phyloP scores from a whole-genome alignment of 1,284 basidiomycete species.

The Cutaneotrichosporon dermatis region DNA sequence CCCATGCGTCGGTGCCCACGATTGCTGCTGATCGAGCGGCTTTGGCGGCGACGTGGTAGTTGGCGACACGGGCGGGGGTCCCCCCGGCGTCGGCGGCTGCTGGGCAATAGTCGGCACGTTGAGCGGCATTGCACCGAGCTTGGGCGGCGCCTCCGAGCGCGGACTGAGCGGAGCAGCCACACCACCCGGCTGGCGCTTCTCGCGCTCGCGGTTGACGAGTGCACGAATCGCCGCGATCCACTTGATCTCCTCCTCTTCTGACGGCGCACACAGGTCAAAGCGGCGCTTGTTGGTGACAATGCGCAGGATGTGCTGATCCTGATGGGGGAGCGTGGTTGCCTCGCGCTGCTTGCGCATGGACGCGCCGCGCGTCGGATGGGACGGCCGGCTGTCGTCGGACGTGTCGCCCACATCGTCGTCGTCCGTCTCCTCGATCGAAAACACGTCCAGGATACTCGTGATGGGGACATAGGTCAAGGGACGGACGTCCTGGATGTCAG shows the following conservation, averaged over 20 bases:
- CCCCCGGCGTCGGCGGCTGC: conserved; percentile 37
- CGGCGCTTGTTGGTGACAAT: conserved; percentile 92
- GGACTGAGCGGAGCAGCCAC: no score
- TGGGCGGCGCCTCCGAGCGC: no score
- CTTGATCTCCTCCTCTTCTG: conserved; percentile 96
- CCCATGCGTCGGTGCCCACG: conserved; percentile 25
- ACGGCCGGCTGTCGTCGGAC: conserved; percentile 1
- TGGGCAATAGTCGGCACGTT: conserved; percentile 32
- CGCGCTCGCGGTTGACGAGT: conserved; percentile 57
- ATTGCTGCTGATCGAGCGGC: not conserved
- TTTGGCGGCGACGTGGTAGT: not conserved
- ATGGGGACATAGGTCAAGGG: conserved; percentile 81
- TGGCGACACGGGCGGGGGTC: not conserved
- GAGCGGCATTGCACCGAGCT: no score
- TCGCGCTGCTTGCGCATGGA: conserved; percentile 4
- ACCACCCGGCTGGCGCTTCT: conserved; percentile 7
- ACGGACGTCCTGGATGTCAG: conserved; percentile 65
- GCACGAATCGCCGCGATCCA: conserved; percentile 94
- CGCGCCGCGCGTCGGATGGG: not conserved
- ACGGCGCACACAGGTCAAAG: conserved; percentile 84
- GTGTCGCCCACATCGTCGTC: conserved; percentile 17
- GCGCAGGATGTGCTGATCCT: conserved; percentile 71
- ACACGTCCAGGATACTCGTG: conserved; percentile 79
- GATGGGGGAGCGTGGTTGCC: not conserved
- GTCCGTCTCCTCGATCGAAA: conserved; percentile 56